Evolutionary conservation across 768 basidiomycete species (phyloP).

Genomic region (Megacollybia marginata): DNA sequence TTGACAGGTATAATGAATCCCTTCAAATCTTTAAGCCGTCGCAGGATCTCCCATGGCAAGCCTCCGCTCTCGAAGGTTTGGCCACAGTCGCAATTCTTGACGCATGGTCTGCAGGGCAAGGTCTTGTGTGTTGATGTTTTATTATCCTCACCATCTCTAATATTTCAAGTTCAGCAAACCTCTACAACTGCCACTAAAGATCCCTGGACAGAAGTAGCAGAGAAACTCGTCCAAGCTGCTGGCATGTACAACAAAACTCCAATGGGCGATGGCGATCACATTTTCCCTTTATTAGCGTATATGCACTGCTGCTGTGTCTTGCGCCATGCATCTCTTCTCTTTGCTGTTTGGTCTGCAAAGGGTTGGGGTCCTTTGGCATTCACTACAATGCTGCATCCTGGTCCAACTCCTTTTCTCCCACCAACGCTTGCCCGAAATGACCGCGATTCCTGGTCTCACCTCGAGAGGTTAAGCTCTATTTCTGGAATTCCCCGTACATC

Average conservation of each 20-base stretch:
- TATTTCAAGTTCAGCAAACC: constrained; percentile 37
- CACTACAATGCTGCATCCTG: constrained; percentile 65
- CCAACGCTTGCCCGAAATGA: constrained; percentile 46
- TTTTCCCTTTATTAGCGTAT: constrained; percentile 57
- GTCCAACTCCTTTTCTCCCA: constrained; percentile 49
- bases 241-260: constrained; percentile 57
- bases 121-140: constrained; percentile 41
- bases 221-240: constrained; percentile 64
- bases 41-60: constrained; percentile 85
- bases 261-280: constrained; percentile 45
- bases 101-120: constrained; percentile 74
- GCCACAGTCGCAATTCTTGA: constrained; percentile 76
- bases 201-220: constrained; percentile 69
- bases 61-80: constrained; percentile 78
- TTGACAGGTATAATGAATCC: constrained; percentile 77
- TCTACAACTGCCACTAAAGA: constrained; percentile 48
- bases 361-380: constrained; percentile 82
- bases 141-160: constrained; percentile 5
- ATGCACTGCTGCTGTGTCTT: constrained; percentile 64
- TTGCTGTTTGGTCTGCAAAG: constrained; percentile 78
- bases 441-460: constrained; percentile 35
- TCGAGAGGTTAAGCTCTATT: constrained; percentile 60
- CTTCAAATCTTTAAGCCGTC: constrained; percentile 65
- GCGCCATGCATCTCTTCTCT: constrained; percentile 67
- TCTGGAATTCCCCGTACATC: constrained; percentile 66